Base-by-base conservation (phyloP, 75 land plant species). In the Larix kaempferi region DNA sequence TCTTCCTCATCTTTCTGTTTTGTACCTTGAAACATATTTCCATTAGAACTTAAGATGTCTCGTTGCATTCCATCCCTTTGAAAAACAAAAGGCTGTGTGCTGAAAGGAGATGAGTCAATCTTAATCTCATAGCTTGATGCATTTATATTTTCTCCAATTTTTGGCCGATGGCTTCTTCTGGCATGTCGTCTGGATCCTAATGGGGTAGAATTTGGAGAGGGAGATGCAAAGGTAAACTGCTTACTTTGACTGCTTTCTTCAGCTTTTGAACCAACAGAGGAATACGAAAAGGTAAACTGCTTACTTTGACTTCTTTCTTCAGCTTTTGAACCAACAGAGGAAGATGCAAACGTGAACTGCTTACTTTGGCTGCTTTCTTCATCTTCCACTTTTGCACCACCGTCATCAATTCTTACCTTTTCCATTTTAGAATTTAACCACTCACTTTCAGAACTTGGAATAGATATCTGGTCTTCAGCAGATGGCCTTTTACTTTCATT, bases 221-320 rank as follows among this genome's bases (percentile, higher is more conserved):
- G 59, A 19, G 94, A 88, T 77, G 85, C 77, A 87, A 92, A 94
- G 6, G 84, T 79, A 71, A 94, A 94, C 44, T 76, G 80, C 19
- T 78, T 56, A 26, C 63, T 76, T 52, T 69, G 33, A 73, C 17
- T 49, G 56, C 74, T 69, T 61, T 82, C 78, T n/a, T 77, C 78
- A 72, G 83, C 77, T 63, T 63, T 79, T 63, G 56, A 26, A 29
- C 33, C 33, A 29, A 29, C 33, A 29, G 33, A 29, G 33, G 33
- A 29, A 12, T 92, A 87, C 76, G 84, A 76, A 86, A 91, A 94
- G 12, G 83, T 78, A 66, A 94, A 94, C 59, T 75, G 79, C n/a
- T 79, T 57, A 22, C 71, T 75, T 44, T 75, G 37, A 71, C 17
- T 39, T 56, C 76, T 69, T 61, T 82, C 80, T n/a, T 77, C 78